A percentile compares a stretch with the other conserved stretches of the same genome.
These are phyloP conservation scores for Cladorrhinum sp. DNA, from an alignment of 2,329 filamentous ascomycete genomes.

Conservation along the genomic window DNA sequence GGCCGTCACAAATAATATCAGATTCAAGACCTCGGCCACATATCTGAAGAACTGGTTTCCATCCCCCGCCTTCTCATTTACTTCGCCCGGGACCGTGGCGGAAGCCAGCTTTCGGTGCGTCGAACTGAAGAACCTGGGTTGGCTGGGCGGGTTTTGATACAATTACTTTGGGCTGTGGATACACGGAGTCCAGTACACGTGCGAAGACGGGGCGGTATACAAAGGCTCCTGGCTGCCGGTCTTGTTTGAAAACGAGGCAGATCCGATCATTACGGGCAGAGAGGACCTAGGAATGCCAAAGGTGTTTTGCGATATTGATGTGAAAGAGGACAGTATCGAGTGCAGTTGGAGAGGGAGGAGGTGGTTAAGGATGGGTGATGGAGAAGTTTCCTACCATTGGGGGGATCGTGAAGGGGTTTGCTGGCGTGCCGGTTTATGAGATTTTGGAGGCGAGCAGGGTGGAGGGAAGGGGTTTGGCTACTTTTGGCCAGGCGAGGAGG, in stretches of 20 bases:
- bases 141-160: slow-evolving; percentile 60
- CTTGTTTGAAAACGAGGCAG: slow-evolving; percentile 56
- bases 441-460: slow-evolving; percentile 54
- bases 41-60: slow-evolving; percentile 49
- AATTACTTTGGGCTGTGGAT: slow-evolving; percentile 58
- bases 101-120: slow-evolving; percentile 43
- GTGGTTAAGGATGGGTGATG: slow-evolving; percentile 25
- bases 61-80: slow-evolving; percentile 40
- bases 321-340: slow-evolving; percentile 23
- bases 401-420: slow-evolving; percentile 50
- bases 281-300: slow-evolving; percentile 64
- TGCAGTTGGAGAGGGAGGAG: slow-evolving; percentile 2
- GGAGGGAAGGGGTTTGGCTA: slow-evolving; percentile 51
- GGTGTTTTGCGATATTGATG: slow-evolving; percentile 49
- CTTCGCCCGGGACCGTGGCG: slow-evolving; percentile 41
- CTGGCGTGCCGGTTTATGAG: slow-evolving; percentile 55
- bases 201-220: slow-evolving; percentile 45
- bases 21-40: slow-evolving; percentile 48
- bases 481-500: slow-evolving; percentile 38
- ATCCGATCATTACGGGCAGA: slow-evolving; percentile 57
- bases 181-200: slow-evolving; percentile 57
- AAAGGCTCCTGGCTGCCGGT: slow-evolving; percentile 54
- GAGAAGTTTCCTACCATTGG: slow-evolving; percentile 58
- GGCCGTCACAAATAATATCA: slow-evolving; percentile 46
- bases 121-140: slow-evolving; percentile 50